A percentile compares a stretch with the other conserved stretches of the same genome.
These are phyloP conservation scores for Euryodendron excelsum DNA, from an alignment of 148 eudicot genomes.

Conservation along the genomic window DNA sequence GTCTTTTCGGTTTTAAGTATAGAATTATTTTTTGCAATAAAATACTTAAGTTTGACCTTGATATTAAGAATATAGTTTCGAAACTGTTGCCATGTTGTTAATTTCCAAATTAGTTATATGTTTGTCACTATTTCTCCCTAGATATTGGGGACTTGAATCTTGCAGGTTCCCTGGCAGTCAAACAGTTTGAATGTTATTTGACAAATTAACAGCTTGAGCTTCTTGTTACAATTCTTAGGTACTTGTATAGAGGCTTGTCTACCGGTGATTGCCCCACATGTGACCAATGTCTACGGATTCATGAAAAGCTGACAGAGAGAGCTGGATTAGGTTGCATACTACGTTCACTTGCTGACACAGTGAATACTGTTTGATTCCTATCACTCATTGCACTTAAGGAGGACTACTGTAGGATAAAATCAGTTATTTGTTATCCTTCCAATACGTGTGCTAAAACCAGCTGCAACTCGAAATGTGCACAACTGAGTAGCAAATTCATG, in stretches of 20 bases:
- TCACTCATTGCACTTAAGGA: neutral
- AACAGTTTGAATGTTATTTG: neutral
- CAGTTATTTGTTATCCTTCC: neutral
- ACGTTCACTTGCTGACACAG: conserved; percentile 79
- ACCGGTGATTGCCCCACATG: conserved; percentile 97
- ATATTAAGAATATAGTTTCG: neutral
- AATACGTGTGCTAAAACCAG: neutral
- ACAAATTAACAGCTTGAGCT: neutral
- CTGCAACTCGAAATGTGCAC: neutral
- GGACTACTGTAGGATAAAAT: neutral
- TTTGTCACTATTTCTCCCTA: neutral
- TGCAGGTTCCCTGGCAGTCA: neutral
- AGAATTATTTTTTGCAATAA: no score
- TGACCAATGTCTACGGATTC: conserved; percentile 89
- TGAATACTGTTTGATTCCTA: conserved; percentile 59
- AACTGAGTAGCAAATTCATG: neutral
- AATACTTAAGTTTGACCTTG: neutral
- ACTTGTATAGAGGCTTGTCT: conserved; percentile 85
- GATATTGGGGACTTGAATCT: neutral
- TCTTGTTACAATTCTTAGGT: conserved; percentile 45
- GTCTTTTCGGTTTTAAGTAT: neutral
- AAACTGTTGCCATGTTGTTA: neutral
- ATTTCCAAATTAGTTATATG: neutral
- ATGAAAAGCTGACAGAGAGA: conserved; percentile 82
- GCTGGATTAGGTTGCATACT: conserved; percentile 96